Conservation (phyloP, 2,329 filamentous ascomycete species). For the Nothophoma quercina region DNA sequence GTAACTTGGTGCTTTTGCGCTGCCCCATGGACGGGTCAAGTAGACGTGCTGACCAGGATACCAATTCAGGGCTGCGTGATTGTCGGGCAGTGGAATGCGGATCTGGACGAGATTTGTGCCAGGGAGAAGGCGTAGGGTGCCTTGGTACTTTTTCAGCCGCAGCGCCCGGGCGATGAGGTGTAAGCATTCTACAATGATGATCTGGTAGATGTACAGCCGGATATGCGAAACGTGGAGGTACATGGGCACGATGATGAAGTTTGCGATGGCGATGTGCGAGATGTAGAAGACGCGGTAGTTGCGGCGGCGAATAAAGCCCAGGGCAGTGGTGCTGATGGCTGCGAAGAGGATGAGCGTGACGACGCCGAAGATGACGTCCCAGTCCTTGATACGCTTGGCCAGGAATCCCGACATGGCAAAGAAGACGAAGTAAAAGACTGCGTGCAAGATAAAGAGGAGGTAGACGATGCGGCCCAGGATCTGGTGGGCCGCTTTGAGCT, state of each 20-base stretch:
- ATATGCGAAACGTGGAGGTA: conserved; percentile 66
- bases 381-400: conserved; percentile 61
- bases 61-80: conserved; percentile 43
- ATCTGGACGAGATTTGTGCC: conserved; percentile 55
- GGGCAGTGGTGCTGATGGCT: conserved; percentile 57
- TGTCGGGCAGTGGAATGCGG: conserved; percentile 46
- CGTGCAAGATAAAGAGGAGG: conserved; percentile 61
- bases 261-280: conserved; percentile 62
- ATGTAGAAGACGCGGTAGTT: conserved; percentile 64
- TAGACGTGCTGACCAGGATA: conserved; percentile 58
- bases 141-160: conserved; percentile 45
- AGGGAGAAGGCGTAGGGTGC: conserved; percentile 50
- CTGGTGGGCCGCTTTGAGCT: conserved; percentile 65
- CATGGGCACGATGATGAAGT: conserved; percentile 56
- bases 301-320: conserved; percentile 55
- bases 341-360: conserved; percentile 56
- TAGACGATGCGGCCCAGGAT: conserved; percentile 64
- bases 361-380: conserved; percentile 66
- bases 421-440: conserved; percentile 64
- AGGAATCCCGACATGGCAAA: conserved; percentile 62
- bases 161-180: conserved; percentile 52
- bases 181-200: conserved; percentile 55
- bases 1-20: conserved; percentile 26
- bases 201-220: conserved; percentile 61
- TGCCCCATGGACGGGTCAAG: conserved; percentile 41